Evolutionary conservation across 2,329 filamentous ascomycete species (phyloP).

Genomic region (Aspergillus flavus): DNA sequence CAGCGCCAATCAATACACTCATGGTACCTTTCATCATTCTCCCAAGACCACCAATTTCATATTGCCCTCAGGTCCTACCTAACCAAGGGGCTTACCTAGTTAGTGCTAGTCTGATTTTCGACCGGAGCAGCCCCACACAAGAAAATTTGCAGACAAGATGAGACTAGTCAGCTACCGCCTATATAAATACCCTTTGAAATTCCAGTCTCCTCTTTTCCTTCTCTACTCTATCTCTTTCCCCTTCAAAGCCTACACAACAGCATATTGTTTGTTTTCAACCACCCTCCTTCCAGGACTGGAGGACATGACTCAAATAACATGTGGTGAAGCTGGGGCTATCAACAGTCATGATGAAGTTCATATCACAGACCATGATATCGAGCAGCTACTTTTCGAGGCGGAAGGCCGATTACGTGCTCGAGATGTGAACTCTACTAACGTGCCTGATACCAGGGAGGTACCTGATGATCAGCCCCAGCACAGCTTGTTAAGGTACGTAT

Average conservation of each 20-base stretch:
- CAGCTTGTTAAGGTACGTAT: constrained; percentile 19
- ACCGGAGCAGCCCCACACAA: not conserved
- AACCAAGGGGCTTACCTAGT: not conserved
- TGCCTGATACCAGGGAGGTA: not conserved
- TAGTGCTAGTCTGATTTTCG: not conserved
- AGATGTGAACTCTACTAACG: not conserved
- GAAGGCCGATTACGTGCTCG: constrained; percentile 56
- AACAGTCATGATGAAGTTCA: constrained; percentile 36
- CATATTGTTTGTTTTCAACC: not conserved
- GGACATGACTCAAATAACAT: constrained; percentile 10
- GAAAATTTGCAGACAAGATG: not conserved
- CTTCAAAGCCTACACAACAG: not conserved
- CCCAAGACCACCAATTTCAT: too few relatives aligned
- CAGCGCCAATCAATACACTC: too few relatives aligned
- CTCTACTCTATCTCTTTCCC: not conserved
- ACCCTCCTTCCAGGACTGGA: constrained; percentile 1
- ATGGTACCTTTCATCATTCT: too few relatives aligned
- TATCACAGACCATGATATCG: constrained; percentile 65
- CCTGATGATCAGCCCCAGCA: not conserved
- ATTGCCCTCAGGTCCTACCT: too few relatives aligned
- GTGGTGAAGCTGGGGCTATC: not conserved
- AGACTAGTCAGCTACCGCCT: not conserved
- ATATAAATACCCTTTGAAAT: not conserved
- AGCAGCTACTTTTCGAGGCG: constrained; percentile 65
- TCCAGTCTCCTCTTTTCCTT: not conserved